Percentiles rank a stretch among this genome's conserved stretches.
phyloP scores from a whole-genome alignment of 2,329 filamentous ascomycete species.

The Aspergillus jensenii region DNA sequence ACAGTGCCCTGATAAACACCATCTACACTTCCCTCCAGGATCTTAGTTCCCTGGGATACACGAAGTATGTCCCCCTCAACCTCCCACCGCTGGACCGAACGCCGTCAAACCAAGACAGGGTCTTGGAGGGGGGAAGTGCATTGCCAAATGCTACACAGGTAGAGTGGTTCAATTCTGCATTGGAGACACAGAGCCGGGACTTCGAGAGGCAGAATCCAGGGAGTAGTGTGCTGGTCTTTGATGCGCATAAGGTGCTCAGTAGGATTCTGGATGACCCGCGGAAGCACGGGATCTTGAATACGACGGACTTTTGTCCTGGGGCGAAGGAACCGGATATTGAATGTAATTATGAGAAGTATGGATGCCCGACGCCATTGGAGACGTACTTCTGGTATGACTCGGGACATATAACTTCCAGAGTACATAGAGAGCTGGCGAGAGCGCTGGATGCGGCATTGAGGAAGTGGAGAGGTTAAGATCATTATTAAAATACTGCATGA shows the following conservation, averaged over 20 bases:
- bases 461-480: slow-evolving; percentile 6
- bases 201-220: slow-evolving; percentile 37
- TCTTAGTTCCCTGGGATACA: slow-evolving; percentile 48
- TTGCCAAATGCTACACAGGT: slow-evolving; percentile 47
- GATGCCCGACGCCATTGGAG: slow-evolving; percentile 42
- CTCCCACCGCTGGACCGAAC: slow-evolving; percentile 53
- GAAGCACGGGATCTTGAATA: slow-evolving; percentile 47
- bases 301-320: slow-evolving; percentile 45
- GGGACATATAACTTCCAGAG: slow-evolving; percentile 47
- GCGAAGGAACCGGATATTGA: slow-evolving; percentile 50
- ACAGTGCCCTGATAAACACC: not conserved
- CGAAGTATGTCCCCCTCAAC: slow-evolving; percentile 52
- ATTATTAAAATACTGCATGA: not conserved
- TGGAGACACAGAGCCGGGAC: slow-evolving; percentile 32
- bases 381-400: slow-evolving; percentile 52
- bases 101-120: slow-evolving; percentile 34
- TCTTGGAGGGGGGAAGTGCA: slow-evolving; percentile 34
- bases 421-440: slow-evolving; percentile 41
- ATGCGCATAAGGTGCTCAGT: slow-evolving; percentile 45
- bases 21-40: not conserved
- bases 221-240: slow-evolving; percentile 44
- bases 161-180: slow-evolving; percentile 44
- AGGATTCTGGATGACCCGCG: slow-evolving; percentile 43
- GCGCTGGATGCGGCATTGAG: slow-evolving; percentile 19
- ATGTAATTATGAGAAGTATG: slow-evolving; percentile 45